Percentiles rank a stretch among this genome's conserved stretches.
phyloP scores from a whole-genome alignment of 257 asterid species.

The Solanum dulcamara region DNA sequence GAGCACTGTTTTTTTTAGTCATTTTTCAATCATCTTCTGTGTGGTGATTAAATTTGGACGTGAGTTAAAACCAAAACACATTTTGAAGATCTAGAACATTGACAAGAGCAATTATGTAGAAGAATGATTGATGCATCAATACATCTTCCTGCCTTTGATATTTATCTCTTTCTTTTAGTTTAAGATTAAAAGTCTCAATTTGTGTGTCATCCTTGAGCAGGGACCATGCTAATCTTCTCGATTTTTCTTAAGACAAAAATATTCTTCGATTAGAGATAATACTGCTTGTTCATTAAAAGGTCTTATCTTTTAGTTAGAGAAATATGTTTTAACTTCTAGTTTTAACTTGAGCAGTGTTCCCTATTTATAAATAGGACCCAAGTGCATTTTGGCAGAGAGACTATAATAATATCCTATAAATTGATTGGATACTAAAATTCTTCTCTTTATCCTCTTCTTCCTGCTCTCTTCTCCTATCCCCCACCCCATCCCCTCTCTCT shows the following conservation, averaged over 20 bases:
- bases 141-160: not conserved
- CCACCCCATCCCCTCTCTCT: not conserved
- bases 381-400: not conserved
- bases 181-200: not conserved
- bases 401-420: not conserved
- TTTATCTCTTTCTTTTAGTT: not conserved
- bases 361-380: not conserved
- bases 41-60: not conserved
- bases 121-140: not conserved
- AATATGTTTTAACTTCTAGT: not conserved
- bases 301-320: not conserved
- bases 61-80: not conserved
- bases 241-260: not conserved
- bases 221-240: slow-evolving; percentile 38
- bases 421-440: not conserved
- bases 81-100: not conserved
- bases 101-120: not conserved
- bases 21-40: not conserved
- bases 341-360: not conserved
- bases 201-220: not conserved
- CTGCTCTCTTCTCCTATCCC: not conserved
- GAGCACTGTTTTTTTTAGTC: not conserved
- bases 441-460: not conserved
- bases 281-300: not conserved
- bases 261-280: not conserved